These are phyloP conservation scores for Neofusicoccum umdonicola DNA, from an alignment of 2,329 filamentous ascomycete species.

Conservation along the genomic window DNA sequence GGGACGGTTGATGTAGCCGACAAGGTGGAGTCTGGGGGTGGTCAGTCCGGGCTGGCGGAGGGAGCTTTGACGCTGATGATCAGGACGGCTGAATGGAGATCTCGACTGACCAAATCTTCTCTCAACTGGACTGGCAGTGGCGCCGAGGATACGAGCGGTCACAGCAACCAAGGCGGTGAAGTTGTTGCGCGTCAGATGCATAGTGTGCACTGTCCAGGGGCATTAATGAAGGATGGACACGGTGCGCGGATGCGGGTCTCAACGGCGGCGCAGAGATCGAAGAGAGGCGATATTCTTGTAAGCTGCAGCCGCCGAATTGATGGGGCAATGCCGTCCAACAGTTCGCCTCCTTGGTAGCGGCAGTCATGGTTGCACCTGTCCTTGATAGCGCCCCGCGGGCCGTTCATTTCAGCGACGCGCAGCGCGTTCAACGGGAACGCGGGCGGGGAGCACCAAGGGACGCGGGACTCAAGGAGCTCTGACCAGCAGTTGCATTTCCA, in stretches of 20 bases:
- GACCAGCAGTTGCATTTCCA: slow-evolving; percentile 1
- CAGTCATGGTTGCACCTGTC: not conserved
- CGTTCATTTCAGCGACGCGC: not conserved
- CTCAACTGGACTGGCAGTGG: slow-evolving; percentile 23
- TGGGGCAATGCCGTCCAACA: not conserved
- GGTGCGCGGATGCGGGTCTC: not conserved
- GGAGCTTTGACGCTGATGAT: slow-evolving; percentile 9
- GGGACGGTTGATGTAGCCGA: slow-evolving; percentile 19
- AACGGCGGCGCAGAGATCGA: not conserved
- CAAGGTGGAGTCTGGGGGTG: slow-evolving; percentile 16
- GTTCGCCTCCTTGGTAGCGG: not conserved
- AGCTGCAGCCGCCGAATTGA: not conserved
- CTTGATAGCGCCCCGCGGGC: not conserved
- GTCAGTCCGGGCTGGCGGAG: slow-evolving; percentile 1
- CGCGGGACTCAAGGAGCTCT: not conserved
- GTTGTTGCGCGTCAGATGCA: slow-evolving; percentile 19
- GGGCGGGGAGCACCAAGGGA: not conserved
- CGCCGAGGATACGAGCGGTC: slow-evolving; percentile 21
- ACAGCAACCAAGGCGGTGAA: slow-evolving; percentile 21
- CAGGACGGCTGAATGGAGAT: not conserved
- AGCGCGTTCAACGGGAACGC: not conserved
- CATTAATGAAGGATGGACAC: slow-evolving; percentile 1
- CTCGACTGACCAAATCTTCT: slow-evolving; percentile 24
- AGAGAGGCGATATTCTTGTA: not conserved
- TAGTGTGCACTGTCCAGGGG: slow-evolving; percentile 13